phyloP scores from a whole-genome alignment of 768 basidiomycete species.

The Aureoboletus auriporus region DNA sequence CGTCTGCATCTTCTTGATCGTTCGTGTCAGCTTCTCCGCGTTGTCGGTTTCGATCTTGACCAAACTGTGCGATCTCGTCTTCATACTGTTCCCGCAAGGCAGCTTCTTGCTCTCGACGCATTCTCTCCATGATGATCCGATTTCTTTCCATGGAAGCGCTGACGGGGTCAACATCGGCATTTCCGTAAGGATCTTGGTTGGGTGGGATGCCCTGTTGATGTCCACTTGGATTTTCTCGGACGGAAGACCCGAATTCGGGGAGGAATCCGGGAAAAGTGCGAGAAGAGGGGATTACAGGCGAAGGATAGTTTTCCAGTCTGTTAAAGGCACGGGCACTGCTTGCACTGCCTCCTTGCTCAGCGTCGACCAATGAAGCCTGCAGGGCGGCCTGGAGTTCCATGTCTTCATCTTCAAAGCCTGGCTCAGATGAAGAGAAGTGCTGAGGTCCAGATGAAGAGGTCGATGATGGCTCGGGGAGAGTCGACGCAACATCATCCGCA shows the following conservation, averaged over 20 bases:
- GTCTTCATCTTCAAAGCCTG: slow-evolving; percentile 75
- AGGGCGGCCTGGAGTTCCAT: slow-evolving; percentile 83
- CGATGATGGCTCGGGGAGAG: slow-evolving; percentile 48
- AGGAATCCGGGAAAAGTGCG: slow-evolving; percentile 25
- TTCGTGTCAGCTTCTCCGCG: slow-evolving; percentile 20
- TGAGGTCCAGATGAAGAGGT: slow-evolving; percentile 10
- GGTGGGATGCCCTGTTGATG: slow-evolving; percentile 21
- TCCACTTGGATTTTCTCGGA: slow-evolving; percentile 14
- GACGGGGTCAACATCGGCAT: slow-evolving; percentile 47
- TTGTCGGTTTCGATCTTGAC: slow-evolving; percentile 6
- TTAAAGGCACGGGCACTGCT: slow-evolving; percentile 6
- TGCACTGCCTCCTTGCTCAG: slow-evolving; percentile 1
- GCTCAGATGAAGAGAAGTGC: slow-evolving; percentile 8
- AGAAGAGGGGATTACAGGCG: slow-evolving; percentile 25
- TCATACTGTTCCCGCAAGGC: slow-evolving; percentile 60
- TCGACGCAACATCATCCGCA: slow-evolving; percentile 67
- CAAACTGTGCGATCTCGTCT: slow-evolving; percentile 32
- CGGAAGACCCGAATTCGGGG: slow-evolving; percentile 2
- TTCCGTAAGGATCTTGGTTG: slow-evolving; percentile 27
- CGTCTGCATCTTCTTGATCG: slow-evolving; percentile 44
- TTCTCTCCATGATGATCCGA: slow-evolving; percentile 54
- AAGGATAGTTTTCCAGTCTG: slow-evolving; percentile 13
- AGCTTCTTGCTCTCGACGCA: slow-evolving; percentile 62
- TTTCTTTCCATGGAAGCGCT: slow-evolving; percentile 66
- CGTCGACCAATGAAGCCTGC: slow-evolving; percentile 66